These are phyloP conservation scores for Rosa hybrid DNA, from an alignment of 331 rosid genomes.

Conservation along the genomic window DNA sequence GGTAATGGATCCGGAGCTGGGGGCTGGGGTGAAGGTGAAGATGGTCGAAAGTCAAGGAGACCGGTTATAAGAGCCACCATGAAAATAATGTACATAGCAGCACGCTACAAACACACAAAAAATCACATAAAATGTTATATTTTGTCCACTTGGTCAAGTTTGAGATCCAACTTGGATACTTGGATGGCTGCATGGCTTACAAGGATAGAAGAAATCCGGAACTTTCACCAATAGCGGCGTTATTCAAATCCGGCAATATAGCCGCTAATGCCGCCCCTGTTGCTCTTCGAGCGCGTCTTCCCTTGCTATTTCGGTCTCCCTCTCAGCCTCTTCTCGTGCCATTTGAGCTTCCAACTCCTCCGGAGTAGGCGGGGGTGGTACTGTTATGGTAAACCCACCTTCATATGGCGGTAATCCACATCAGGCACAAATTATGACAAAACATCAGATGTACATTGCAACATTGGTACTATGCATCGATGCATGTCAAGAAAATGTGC, in stretches of 20 bases:
- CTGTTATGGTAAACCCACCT: not conserved
- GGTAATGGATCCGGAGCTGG: not conserved
- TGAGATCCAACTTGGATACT: no score
- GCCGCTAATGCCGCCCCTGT: not conserved
- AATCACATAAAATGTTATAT: no score
- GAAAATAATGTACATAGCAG: not conserved
- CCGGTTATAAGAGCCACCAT: not conserved
- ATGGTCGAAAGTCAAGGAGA: not conserved
- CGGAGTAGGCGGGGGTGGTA: not conserved
- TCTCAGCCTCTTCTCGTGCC: not conserved
- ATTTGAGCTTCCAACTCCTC: no score
- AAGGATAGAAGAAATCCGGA: not conserved
- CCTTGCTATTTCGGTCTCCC: not conserved
- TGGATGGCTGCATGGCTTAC: not conserved
- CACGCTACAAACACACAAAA: not conserved
- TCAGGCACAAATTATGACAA: not conserved
- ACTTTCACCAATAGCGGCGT: not conserved
- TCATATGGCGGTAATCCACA: slow-evolving; percentile 7
- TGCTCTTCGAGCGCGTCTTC: not conserved
- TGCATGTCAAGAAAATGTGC: not conserved
- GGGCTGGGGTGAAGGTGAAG: not conserved
- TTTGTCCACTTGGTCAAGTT: not conserved
- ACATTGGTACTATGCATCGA: not conserved
- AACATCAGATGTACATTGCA: not conserved
- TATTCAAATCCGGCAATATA: not conserved